Evolutionary conservation across 768 basidiomycete genomes (phyloP).

Genomic region (Agaricus sinodeliciosus): DNA sequence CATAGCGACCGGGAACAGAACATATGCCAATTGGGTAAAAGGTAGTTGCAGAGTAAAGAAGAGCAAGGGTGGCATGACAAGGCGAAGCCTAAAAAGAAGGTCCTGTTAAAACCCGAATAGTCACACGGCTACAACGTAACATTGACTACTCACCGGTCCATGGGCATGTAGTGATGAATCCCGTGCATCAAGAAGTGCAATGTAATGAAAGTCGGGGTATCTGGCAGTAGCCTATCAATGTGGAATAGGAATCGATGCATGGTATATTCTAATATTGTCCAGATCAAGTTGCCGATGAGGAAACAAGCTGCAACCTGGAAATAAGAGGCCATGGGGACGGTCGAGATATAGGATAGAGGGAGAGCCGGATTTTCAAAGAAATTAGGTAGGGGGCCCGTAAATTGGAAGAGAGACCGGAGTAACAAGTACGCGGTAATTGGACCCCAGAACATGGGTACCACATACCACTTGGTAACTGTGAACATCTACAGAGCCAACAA

Average conservation of each 20-base stretch:
- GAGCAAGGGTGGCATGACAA: constrained; percentile 93
- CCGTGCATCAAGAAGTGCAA: constrained; percentile 93
- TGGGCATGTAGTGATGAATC: constrained; percentile 95
- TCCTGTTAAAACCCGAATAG: background rate
- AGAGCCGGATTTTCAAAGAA: constrained; percentile 52
- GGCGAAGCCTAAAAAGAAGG: constrained; percentile 52
- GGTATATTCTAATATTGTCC: constrained; percentile 91
- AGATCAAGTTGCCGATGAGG: constrained; percentile 79
- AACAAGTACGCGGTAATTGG: constrained; percentile 81
- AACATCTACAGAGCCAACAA: constrained; percentile 40
- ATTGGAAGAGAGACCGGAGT: constrained; percentile 77
- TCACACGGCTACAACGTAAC: background rate
- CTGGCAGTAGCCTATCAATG: constrained; percentile 82
- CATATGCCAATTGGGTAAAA: constrained; percentile 80
- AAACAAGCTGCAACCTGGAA: constrained; percentile 62
- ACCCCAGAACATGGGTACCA: constrained; percentile 87
- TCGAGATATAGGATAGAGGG: constrained; percentile 40
- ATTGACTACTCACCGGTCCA: constrained; percentile 65
- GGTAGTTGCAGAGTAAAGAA: constrained; percentile 76
- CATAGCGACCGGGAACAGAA: constrained; percentile 72
- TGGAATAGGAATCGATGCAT: constrained; percentile 98
- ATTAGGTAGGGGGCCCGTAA: constrained; percentile 60
- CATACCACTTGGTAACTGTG: constrained; percentile 89
- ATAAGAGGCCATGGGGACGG: constrained; percentile 45
- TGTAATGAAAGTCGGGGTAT: constrained; percentile 69